Base-by-base conservation (phyloP, 306 rosid species). In the Vachellia collinsii region DNA sequence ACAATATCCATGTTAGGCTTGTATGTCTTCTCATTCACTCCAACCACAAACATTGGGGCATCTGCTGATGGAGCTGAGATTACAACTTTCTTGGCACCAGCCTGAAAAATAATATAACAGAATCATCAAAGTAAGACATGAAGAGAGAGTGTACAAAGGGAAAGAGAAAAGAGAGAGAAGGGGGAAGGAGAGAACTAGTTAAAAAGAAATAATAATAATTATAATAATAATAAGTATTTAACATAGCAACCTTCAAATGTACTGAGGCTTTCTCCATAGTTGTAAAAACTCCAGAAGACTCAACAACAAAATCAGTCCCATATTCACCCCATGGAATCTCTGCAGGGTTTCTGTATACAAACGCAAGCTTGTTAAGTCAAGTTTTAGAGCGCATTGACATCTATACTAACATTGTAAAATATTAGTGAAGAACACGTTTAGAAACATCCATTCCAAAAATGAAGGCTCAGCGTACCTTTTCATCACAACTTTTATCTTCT, bases 21-120 rank as follows among this genome's bases (percentile, higher is more conserved):
- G 88, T 95, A 95, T 76, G 84, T 77, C 77, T 89, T 88, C 87
- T 95, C 98, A 76, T 95, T 95, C 71, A 95, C 99, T 75, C 99
- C 99, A 36, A 95, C 87, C 39, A 95, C 99, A 78, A 93, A 95
- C 99, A 95, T 95, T 34, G 99, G 99, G 72, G 99, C 99, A 84
- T 95, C 97, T 20, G 99, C 97, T 8, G 99, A 95, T 74, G 99
- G 99, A 88, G 99, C 99, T 25, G 99, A 95, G 82, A 93, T 95
- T 69, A 95, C 86, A 20, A 95, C 96, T 85, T 95, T 93, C 88
- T 90, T 93, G 76, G 99, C 99, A 82, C 99, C 99, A 85, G 79
- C 98, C 99, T 95, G 85, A 34, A 46, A 79, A 75, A 58, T 38
- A 36, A 74, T 83, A 80, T 77, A 66, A 53, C 76, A 70, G 41